Evolutionary conservation across 192 early-diverging fungal genomes (phyloP).

Genomic region (Dispira parvispora): DNA sequence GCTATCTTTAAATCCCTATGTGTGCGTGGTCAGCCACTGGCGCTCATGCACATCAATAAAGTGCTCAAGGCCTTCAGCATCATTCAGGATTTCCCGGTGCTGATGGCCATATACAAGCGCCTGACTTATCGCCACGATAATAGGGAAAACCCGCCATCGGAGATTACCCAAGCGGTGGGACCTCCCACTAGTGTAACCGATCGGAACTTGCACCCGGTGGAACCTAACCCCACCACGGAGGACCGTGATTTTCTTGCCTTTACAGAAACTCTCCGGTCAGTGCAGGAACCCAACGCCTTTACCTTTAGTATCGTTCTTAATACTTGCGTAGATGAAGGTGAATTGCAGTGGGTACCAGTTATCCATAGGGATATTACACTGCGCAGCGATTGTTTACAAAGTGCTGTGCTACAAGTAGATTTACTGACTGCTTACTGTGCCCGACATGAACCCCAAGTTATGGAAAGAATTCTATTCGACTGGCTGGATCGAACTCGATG

Average conservation of each 20-base stretch:
- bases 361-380: not conserved
- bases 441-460: not conserved
- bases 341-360: not conserved
- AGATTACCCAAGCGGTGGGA: not conserved
- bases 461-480: not conserved
- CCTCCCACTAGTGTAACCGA: not conserved
- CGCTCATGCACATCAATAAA: not conserved
- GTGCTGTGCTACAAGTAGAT: not conserved
- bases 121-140: not conserved
- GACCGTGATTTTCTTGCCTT: not conserved
- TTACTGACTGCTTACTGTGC: not conserved
- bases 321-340: not conserved
- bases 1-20: not conserved
- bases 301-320: constrained; percentile 2
- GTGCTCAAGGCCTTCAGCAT: not conserved
- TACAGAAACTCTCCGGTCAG: not conserved
- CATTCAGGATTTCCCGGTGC: not conserved
- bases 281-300: not conserved
- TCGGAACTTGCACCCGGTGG: too few species aligned
- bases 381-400: not conserved
- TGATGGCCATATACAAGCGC: not conserved
- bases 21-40: not conserved
- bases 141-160: not conserved
- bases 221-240: too few species aligned
- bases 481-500: not conserved